Evolutionary conservation across 208 protist species (phyloP).

Genomic region (Porcisia deanei): DNA sequence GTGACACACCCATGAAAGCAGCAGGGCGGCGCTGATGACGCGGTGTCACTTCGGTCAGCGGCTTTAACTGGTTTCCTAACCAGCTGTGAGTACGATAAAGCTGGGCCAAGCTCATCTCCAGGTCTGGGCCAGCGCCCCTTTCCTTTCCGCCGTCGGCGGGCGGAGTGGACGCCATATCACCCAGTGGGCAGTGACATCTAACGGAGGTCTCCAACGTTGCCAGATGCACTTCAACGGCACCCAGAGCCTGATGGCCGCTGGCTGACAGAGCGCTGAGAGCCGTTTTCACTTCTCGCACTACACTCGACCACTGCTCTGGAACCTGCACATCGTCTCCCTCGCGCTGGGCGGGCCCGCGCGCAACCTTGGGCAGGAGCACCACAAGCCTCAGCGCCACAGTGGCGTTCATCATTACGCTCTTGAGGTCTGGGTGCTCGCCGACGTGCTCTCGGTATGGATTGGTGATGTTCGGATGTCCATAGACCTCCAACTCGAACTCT

Average conservation of each 20-base stretch:
- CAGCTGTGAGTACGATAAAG: constrained; percentile 28
- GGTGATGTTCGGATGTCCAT: constrained; percentile 90
- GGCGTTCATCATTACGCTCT: constrained; percentile 81
- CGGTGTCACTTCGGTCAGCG: background rate
- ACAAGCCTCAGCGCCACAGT: constrained; percentile 48
- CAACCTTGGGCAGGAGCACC: constrained; percentile 67
- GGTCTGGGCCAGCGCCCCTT: background rate
- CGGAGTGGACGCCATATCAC: background rate
- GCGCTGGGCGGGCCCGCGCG: constrained; percentile 29
- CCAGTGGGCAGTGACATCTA: constrained; percentile 11
- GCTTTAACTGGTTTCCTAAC: constrained; percentile 11
- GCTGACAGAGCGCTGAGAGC: constrained; percentile 3
- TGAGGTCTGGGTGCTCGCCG: constrained; percentile 68
- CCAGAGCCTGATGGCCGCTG: background rate
- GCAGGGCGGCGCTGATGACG: constrained; percentile 10
- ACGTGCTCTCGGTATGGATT: constrained; percentile 85
- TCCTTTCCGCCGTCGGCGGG: background rate
- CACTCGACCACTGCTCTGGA: constrained; percentile 13
- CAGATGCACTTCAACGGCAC: constrained; percentile 32
- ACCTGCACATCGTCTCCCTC: background rate
- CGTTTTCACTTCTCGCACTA: constrained; percentile 17
- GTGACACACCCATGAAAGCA: constrained; percentile 22
- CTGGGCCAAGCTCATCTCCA: constrained; percentile 2
- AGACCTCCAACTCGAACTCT: constrained; percentile 71
- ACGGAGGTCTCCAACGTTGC: constrained; percentile 47